Percentiles rank a stretch among this genome's conserved stretches.
Conservation (phyloP, 139 green algal species). For the Astrephomene gubernaculifera region DNA sequence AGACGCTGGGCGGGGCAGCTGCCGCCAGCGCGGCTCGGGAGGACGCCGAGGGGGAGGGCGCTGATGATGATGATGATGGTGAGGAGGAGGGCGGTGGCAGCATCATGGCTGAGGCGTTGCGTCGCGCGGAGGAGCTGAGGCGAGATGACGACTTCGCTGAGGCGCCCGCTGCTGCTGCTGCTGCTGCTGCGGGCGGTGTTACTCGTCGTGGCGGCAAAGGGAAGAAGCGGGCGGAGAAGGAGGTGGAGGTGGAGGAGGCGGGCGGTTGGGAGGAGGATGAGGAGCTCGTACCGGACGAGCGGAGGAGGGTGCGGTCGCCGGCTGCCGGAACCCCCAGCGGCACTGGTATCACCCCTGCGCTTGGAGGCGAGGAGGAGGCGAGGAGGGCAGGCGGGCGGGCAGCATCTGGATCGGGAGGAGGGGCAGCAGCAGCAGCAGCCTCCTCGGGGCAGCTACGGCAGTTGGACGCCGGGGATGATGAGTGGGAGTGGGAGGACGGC, state of each 20-base stretch:
- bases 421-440: too few species aligned
- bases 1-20: not conserved
- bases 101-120: constrained; percentile 18
- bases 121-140: not conserved
- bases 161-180: not conserved
- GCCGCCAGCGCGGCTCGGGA: not conserved
- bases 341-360: too few species aligned
- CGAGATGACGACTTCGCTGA: not conserved
- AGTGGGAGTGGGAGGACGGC: not conserved
- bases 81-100: not conserved
- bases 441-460: not conserved
- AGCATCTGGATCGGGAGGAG: too few species aligned
- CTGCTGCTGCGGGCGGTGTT: not conserved
- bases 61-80: not conserved
- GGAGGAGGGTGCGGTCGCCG: too few species aligned
- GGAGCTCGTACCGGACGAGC: too few species aligned
- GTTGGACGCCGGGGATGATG: not conserved
- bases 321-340: too few species aligned
- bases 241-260: too few species aligned
- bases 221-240: too few species aligned
- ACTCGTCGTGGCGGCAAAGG: not conserved
- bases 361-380: too few species aligned
- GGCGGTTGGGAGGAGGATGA: too few species aligned
- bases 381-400: too few species aligned
- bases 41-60: too few species aligned